Evolutionary conservation across 768 basidiomycete species (phyloP).

Genomic region (Suillus sp.): DNA sequence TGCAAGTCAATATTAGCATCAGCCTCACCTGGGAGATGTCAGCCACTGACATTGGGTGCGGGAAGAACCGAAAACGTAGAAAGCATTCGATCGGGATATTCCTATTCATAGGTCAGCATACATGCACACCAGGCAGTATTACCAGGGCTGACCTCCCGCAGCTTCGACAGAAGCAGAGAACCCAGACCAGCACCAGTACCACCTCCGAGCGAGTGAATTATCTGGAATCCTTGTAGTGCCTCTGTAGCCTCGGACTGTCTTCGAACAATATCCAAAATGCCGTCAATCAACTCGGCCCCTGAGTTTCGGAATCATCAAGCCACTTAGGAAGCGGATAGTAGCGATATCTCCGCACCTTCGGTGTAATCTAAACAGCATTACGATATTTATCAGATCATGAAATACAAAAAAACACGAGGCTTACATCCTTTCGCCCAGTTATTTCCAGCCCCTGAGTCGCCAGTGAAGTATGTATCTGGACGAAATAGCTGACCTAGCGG

Average conservation of each 20-base stretch:
- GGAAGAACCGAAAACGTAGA: slow-evolving; percentile 57
- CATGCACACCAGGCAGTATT: not conserved
- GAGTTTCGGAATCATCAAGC: slow-evolving; percentile 4
- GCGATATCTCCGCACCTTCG: slow-evolving; percentile 56
- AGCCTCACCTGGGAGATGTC: not conserved
- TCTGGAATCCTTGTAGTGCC: slow-evolving; percentile 87
- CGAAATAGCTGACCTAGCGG: slow-evolving; percentile 75
- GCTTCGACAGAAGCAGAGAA: slow-evolving; percentile 75
- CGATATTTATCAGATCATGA: slow-evolving; percentile 13
- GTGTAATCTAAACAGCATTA: slow-evolving; percentile 67
- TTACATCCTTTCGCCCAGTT: slow-evolving; percentile 96
- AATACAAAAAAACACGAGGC: slow-evolving; percentile 31
- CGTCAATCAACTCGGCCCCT: slow-evolving; percentile 91
- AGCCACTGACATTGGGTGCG: slow-evolving; percentile 50
- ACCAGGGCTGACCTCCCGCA: slow-evolving; percentile 63
- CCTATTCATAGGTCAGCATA: slow-evolving; percentile 45
- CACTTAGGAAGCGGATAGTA: not conserved
- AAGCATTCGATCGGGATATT: slow-evolving; percentile 52
- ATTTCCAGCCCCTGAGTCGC: slow-evolving; percentile 74
- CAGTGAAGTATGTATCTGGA: slow-evolving; percentile 82
- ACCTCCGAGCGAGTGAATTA: slow-evolving; percentile 88
- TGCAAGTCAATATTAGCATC: slow-evolving; percentile 21
- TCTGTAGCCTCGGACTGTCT: slow-evolving; percentile 83
- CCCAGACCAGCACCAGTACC: slow-evolving; percentile 90
- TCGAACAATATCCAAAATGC: slow-evolving; percentile 80